Evolutionary conservation across 768 basidiomycete genomes (phyloP).

Genomic region (Tylopilus sp.): DNA sequence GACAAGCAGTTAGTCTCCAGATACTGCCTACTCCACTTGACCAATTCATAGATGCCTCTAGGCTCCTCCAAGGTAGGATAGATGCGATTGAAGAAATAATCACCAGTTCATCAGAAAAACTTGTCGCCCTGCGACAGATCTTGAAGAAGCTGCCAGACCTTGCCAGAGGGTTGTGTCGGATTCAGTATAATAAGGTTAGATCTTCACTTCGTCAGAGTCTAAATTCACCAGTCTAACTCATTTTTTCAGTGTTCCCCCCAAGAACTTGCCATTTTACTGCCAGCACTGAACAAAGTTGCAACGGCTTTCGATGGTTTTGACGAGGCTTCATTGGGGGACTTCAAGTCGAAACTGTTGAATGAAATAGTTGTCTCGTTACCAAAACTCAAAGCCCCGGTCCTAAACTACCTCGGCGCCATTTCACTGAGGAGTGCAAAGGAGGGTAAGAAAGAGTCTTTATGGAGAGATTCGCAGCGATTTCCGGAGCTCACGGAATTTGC

Average conservation of each 20-base stretch:
- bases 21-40: neutral
- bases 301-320: slow-evolving; percentile 53
- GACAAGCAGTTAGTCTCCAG: slow-evolving; percentile 52
- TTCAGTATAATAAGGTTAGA: slow-evolving; percentile 86
- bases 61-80: slow-evolving; percentile 69
- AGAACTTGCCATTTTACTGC: slow-evolving; percentile 73
- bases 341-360: slow-evolving; percentile 66
- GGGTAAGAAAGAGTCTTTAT: slow-evolving; percentile 68
- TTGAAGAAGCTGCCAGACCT: slow-evolving; percentile 83
- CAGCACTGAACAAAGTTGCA: slow-evolving; percentile 71
- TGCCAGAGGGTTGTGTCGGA: slow-evolving; percentile 77
- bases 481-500: slow-evolving; percentile 55
- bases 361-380: slow-evolving; percentile 70
- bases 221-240: neutral
- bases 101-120: slow-evolving; percentile 53
- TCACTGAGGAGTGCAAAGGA: slow-evolving; percentile 59
- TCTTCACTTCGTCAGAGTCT: neutral
- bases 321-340: slow-evolving; percentile 45
- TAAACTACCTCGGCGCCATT: slow-evolving; percentile 52
- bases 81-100: slow-evolving; percentile 85
- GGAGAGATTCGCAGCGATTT: slow-evolving; percentile 53
- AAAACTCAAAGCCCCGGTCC: slow-evolving; percentile 51
- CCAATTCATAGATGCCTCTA: slow-evolving; percentile 29
- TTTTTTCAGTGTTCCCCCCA: slow-evolving; percentile 67
- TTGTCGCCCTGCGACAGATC: slow-evolving; percentile 65